Evolutionary conservation across 306 rosid species (phyloP), one percentile per base, ranked within the genome.

Genomic region (Prunus padus): DNA sequence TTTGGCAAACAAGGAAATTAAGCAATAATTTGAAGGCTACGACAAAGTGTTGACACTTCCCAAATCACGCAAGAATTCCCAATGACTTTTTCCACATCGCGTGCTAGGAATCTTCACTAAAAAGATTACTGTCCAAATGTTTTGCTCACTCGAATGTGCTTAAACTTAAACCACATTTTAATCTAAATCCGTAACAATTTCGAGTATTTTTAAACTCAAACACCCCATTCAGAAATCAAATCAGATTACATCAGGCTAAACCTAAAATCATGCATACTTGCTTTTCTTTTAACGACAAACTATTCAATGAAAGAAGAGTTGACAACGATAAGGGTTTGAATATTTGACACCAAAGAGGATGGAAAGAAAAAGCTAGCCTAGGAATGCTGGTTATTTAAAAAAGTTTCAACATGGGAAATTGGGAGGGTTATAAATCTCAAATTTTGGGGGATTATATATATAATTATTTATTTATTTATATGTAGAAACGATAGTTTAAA

Each of bases 401-500:
- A 37, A 37, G 42, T 37, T 37, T 37, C 42, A 7, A 8, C 2
- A 7, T 37, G 9, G 2, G 42, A 37, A 37, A 37, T 37, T 37
- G 33, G 33, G 33, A 3, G 33, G 33, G 5, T 31, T 31, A 31
- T 0, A 31, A 31, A 31, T 3, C 33, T 31, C 33, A 31, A 31
- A 37, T 37, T 37, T 37, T 33, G 8, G 42, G 7, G 42, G 42
- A 37, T 1, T 37, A 37, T 37, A 37, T 37, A 37, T 7, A 37
- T 6, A 37, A 4, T 31, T 37, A 37, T 37, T 5, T 6, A 37
- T 37, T 5, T 37, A 37, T 37, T 37, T 37, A n/a, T n/a, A n/a
- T n/a, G 9, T 6, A 6, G 8, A 37, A 37, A 1, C 0, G 0
- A 7, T 37, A 7, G 9, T 37, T 1, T 7, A 37, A 37, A 37